phyloP scores from a whole-genome alignment of 2,329 filamentous ascomycete species.

The Paecilomyces sp. region DNA sequence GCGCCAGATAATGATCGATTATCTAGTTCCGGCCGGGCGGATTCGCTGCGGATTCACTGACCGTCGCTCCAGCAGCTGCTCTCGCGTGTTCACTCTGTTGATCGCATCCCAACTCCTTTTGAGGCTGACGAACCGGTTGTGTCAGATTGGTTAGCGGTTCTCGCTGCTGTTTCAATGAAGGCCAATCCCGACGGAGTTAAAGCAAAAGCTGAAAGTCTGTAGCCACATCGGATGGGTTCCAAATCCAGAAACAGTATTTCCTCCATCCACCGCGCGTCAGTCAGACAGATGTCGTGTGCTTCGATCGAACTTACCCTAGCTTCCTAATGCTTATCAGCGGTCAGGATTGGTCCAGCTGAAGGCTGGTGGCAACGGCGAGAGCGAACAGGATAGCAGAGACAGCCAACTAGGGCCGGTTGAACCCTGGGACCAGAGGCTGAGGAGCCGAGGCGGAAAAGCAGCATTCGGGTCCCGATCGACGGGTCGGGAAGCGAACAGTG shows the following conservation, averaged over 20 bases:
- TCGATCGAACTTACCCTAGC: background rate
- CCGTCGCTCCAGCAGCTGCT: background rate
- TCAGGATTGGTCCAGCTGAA: background rate
- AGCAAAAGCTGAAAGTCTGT: background rate
- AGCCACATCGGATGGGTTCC: background rate
- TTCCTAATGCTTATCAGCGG: background rate
- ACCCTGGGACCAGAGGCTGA: background rate
- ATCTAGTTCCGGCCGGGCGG: background rate
- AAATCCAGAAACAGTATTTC: background rate
- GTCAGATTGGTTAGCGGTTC: background rate
- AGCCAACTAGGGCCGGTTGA: background rate
- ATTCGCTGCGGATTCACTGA: background rate
- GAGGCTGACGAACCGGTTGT: background rate
- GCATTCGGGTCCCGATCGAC: background rate
- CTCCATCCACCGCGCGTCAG: background rate
- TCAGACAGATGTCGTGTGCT: background rate
- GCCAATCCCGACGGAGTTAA: background rate
- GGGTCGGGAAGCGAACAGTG: background rate
- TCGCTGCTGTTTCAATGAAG: background rate
- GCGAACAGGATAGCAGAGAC: background rate
- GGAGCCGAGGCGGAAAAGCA: background rate
- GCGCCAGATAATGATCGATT: background rate
- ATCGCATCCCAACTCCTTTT: background rate
- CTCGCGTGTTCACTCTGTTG: background rate
- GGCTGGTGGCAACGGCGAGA: background rate